These are phyloP conservation scores for Cordyceps farinosa DNA, from an alignment of 2,329 filamentous ascomycete genomes.

Conservation along the genomic window DNA sequence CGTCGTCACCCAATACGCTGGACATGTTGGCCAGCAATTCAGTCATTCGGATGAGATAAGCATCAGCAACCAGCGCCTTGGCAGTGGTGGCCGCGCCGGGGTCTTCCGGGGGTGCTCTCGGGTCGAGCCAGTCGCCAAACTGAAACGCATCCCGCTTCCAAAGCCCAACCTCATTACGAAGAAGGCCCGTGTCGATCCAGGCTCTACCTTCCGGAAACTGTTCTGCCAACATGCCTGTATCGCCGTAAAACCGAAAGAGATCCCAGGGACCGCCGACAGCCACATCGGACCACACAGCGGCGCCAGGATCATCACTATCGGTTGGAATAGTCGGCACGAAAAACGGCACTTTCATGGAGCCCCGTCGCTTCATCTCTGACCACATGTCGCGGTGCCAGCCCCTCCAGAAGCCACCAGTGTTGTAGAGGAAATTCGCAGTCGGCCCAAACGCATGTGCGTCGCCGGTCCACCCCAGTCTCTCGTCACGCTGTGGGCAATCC, in stretches of 20 bases:
- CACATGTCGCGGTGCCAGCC: constrained; percentile 48
- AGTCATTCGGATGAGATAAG: constrained; percentile 44
- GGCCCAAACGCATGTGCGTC: constrained; percentile 48
- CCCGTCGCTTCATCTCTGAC: constrained; percentile 28
- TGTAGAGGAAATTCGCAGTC: constrained; percentile 51
- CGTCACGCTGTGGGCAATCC: constrained; percentile 55
- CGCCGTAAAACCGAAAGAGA: constrained; percentile 37
- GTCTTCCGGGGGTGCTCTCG: constrained; percentile 39
- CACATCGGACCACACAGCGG: constrained; percentile 19
- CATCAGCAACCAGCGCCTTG: constrained; percentile 41
- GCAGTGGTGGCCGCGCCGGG: constrained; percentile 39
- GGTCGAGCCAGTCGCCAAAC: constrained; percentile 48
- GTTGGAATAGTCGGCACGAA: constrained; percentile 29
- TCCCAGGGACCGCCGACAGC: constrained; percentile 37
- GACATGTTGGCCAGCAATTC: constrained; percentile 35
- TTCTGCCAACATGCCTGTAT: constrained; percentile 32
- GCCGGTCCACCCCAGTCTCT: constrained; percentile 53
- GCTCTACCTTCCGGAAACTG: constrained; percentile 39
- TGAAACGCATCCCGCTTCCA: constrained; percentile 39
- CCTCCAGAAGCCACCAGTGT: constrained; percentile 47
- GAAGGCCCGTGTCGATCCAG: constrained; percentile 39
- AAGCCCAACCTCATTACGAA: constrained; percentile 32
- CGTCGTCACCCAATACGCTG: constrained; percentile 28
- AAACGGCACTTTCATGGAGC: constrained; percentile 26
- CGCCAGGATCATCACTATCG: constrained; percentile 19